Conservation (phyloP, 139 green algal genomes). For the Eudorina sp. region DNA sequence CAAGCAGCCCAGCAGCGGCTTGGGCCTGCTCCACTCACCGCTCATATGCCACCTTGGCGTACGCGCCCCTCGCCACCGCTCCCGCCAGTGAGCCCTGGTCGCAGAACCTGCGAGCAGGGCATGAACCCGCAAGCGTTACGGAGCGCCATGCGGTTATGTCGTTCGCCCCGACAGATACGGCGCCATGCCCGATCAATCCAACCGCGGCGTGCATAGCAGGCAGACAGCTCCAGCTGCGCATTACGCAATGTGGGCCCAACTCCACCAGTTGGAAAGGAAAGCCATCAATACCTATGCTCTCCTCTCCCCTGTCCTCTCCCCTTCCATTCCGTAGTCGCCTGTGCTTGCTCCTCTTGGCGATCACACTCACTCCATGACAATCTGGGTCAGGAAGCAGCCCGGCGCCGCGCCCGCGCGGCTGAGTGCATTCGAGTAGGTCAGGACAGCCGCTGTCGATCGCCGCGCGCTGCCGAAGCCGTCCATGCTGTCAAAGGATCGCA, state of each 20-base stretch:
- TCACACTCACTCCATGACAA: constrained; percentile 14
- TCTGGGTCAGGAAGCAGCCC: neutral
- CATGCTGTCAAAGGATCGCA: neutral
- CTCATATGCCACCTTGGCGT: neutral
- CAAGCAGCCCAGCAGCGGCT: no score
- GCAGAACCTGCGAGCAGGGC: neutral
- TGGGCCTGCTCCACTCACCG: neutral
- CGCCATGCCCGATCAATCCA: no score
- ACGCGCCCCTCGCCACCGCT: neutral
- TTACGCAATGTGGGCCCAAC: no score
- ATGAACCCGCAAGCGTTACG: neutral
- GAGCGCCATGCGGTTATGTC: no score
- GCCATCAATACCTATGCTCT: no score
- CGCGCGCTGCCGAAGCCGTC: neutral
- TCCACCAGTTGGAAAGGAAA: no score
- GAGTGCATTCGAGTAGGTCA: neutral
- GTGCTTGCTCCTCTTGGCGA: no score
- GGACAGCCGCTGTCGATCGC: neutral
- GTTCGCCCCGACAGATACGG: no score
- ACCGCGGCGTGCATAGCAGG: no score
- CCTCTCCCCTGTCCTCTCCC: no score
- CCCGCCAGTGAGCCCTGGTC: constrained; percentile 1
- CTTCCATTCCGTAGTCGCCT: no score
- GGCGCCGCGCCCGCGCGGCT: neutral
- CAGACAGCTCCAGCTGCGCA: no score